A percentile compares a stretch with the other conserved stretches of the same genome.
phyloP scores from a whole-genome alignment of 1,284 basidiomycete genomes.

The Boletus hoseneyae region DNA sequence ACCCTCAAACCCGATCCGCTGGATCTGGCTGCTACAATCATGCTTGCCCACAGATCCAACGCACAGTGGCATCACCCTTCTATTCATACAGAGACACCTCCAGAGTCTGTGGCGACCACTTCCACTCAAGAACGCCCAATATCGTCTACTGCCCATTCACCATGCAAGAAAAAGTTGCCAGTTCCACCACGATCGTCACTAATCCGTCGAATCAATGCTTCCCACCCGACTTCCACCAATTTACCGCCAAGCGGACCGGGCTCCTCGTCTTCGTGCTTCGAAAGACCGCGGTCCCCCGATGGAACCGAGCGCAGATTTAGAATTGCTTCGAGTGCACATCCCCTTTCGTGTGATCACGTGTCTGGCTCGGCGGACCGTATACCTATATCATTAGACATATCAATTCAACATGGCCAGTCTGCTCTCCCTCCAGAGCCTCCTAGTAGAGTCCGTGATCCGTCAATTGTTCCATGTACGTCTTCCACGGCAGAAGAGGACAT shows the following conservation, averaged over 20 bases:
- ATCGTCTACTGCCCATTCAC: background rate
- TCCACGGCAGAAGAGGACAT: conserved; percentile 23
- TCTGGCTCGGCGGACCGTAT: background rate
- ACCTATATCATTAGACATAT: background rate
- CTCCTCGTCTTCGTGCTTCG: background rate
- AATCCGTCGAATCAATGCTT: conserved; percentile 10
- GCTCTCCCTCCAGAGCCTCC: background rate
- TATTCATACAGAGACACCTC: background rate
- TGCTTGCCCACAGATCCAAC: conserved; percentile 27
- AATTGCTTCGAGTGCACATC: background rate
- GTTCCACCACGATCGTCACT: conserved; percentile 16
- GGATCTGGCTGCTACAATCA: conserved; percentile 31
- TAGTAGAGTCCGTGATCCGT: background rate
- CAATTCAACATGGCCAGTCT: background rate
- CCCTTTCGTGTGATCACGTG: background rate
- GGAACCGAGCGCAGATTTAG: background rate
- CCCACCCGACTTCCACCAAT: background rate
- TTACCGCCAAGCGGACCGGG: background rate
- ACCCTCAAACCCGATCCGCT: conserved; percentile 24
- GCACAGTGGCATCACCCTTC: conserved; percentile 13
- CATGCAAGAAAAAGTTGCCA: conserved; percentile 14
- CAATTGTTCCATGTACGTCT: background rate
- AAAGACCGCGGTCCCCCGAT: background rate
- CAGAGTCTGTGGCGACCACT: background rate
- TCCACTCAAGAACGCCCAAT: background rate